Base-by-base conservation (phyloP, 768 basidiomycete species). In the Tremella yokohamensis region DNA sequence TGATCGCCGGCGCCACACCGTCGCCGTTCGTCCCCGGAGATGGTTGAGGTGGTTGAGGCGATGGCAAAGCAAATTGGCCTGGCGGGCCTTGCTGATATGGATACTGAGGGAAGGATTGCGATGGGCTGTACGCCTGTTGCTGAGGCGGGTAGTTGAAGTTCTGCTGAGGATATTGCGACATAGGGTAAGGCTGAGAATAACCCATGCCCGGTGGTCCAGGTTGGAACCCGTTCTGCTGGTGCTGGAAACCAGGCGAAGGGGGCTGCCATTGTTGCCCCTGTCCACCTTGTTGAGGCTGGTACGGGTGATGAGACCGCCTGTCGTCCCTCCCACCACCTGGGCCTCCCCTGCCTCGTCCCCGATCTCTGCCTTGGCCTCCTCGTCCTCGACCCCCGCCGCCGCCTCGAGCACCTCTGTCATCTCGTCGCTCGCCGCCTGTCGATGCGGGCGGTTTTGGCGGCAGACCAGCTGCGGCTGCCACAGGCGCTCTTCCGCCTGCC, bases 1-100 rank as follows among this genome's bases (percentile, higher is more conserved):
- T 73, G 61, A 73, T 73, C 9, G 69, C 72, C 8, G 69, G 69
- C 18, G 40, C 64, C 22, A 52, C 50, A 4, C 22, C 49, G 20
- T 20, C 13, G 39, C 19, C 40, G 19, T 22, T 24, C 24, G 34
- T 11, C 16, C 8, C 40, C 18, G 39, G 49, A 8, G 11, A 48
- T 60, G 42, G 16, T 19, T 53, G 49, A 39, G 25, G 53, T 18
- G 57, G 60, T 42, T 58, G 61, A 22, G 15, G 53, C 39, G 37
- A 45, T 6, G 42, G n/a, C 22, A 16, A 16, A 16, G 42, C n/a
- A 18, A 22, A 22, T 16, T 45, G 7, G 22, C 6, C 6, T 16
- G n/a, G 42, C 40, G 40, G 34, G 11, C 29, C 25, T 25, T 59
- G 58, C 24, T 42, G 63, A 39, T 40, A 59, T 22, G 25, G 40